Conservation (phyloP, 2,329 filamentous ascomycete species). For the Diaporthe vaccinii region DNA sequence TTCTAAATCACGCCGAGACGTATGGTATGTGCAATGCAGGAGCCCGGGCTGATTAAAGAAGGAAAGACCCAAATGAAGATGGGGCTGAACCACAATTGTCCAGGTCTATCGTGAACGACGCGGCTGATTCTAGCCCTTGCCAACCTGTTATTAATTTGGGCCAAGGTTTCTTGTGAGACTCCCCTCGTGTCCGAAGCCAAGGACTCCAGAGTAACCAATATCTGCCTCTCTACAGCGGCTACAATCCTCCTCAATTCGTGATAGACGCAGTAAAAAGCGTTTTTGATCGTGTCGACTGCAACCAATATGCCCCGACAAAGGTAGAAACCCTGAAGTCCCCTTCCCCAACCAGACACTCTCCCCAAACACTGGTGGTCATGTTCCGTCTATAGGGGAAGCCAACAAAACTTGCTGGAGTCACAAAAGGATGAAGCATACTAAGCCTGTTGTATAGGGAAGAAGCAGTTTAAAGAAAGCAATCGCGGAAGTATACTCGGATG, state of each 20-base stretch:
- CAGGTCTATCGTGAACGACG: constrained; percentile 2
- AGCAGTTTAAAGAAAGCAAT: background rate
- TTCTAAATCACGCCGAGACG: background rate
- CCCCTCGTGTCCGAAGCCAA: background rate
- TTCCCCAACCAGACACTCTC: background rate
- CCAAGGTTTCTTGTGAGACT: constrained; percentile 7
- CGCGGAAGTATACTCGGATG: background rate
- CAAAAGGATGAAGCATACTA: background rate
- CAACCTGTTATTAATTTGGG: constrained; percentile 2
- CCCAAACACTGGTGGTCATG: background rate
- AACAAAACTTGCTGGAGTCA: background rate
- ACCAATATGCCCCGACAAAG: constrained; percentile 12
- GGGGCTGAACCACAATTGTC: background rate
- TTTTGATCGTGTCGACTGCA: background rate
- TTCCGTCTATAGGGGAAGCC: background rate
- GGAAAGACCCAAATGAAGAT: background rate
- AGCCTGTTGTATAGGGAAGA: background rate
- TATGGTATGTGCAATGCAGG: background rate
- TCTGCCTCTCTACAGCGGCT: background rate
- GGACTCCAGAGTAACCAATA: background rate
- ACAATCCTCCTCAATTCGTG: background rate
- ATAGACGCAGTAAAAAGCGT: background rate
- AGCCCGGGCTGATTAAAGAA: background rate
- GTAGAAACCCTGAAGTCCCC: background rate
- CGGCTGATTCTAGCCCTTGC: background rate